phyloP scores from a whole-genome alignment of 164 flowering plant genomes.

The Macadamia integrifolia region DNA sequence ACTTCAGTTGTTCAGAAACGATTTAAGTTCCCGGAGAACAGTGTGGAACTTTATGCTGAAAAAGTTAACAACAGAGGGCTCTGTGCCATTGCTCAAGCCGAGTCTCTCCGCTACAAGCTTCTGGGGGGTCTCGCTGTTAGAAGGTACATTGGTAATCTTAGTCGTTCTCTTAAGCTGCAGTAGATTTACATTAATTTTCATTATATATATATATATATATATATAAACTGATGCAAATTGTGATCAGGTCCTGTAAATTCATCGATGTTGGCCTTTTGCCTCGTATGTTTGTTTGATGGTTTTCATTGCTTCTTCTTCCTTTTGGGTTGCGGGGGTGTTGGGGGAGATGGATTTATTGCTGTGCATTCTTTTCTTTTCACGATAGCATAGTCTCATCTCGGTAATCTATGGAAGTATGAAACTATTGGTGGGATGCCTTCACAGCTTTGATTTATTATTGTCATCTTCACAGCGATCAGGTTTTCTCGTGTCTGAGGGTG shows the following conservation, averaged over 20 bases:
- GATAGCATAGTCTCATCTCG: too few relatives aligned
- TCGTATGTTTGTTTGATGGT: background rate
- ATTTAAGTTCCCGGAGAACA: slow-evolving; percentile 65
- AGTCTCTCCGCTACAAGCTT: slow-evolving; percentile 69
- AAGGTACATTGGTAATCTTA: slow-evolving; percentile 22
- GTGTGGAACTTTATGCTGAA: slow-evolving; percentile 62
- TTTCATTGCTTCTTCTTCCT: background rate
- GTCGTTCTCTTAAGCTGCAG: background rate
- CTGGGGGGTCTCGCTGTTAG: slow-evolving; percentile 75
- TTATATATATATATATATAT: too few relatives aligned
- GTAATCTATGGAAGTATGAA: too few relatives aligned
- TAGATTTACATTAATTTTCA: too few relatives aligned
- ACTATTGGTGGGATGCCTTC: background rate
- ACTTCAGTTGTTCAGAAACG: slow-evolving; percentile 67
- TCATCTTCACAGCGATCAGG: slow-evolving; percentile 22
- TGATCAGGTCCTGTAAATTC: background rate
- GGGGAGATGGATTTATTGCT: background rate
- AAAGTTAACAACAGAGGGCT: slow-evolving; percentile 62
- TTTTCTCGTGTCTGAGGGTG: slow-evolving; percentile 23
- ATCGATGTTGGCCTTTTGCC: background rate
- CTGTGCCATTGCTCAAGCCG: slow-evolving; percentile 70
- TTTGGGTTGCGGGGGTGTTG: background rate
- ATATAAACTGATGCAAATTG: too few relatives aligned
- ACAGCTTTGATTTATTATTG: background rate
- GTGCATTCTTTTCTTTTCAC: too few relatives aligned